These are phyloP conservation scores for Talaromyces sp. DNA, from an alignment of 2,329 filamentous ascomycete species.

Conservation along the genomic window DNA sequence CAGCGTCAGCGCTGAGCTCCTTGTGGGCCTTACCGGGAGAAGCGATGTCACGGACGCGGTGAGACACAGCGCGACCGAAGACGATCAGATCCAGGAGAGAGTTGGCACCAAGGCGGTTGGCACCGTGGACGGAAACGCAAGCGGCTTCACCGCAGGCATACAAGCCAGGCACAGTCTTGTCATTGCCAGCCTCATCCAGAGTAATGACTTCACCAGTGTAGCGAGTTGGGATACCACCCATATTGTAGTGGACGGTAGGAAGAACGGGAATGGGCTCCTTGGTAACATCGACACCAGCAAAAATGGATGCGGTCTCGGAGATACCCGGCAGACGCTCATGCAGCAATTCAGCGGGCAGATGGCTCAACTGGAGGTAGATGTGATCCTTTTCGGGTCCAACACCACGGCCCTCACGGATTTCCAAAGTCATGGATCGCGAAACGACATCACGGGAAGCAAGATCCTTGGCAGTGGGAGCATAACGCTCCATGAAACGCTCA, in stretches of 20 bases:
- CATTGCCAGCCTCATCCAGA: conserved; percentile 76
- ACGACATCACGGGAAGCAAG: conserved; percentile 93
- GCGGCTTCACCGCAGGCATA: conserved; percentile 97
- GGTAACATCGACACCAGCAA: conserved; percentile 91
- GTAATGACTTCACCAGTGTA: conserved; percentile 96
- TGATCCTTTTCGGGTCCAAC: conserved; percentile 96
- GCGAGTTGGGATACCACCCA: conserved; percentile 97
- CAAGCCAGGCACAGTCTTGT: conserved; percentile 88
- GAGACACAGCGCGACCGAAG: conserved; percentile 93
- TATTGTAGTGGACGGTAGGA: conserved; percentile 98
- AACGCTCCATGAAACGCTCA: conserved; percentile 99
- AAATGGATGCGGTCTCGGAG: conserved; percentile 96
- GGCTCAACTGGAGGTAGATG: conserved; percentile 96
- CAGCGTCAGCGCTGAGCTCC: conserved; percentile 76
- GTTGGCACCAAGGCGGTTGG: conserved; percentile 96
- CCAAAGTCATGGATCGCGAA: conserved; percentile 95
- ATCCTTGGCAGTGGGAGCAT: conserved; percentile 96
- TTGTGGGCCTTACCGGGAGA: conserved; percentile 74
- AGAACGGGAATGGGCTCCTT: conserved; percentile 96
- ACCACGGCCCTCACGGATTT: conserved; percentile 95
- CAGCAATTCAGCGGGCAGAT: conserved; percentile 84
- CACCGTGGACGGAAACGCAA: conserved; percentile 95
- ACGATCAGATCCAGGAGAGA: conserved; percentile 96
- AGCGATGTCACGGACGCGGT: conserved; percentile 94
- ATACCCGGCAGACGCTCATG: conserved; percentile 97